These are phyloP conservation scores for Heliamphora pulchella DNA, from an alignment of 179 eudicot genomes.

Conservation along the genomic window DNA sequence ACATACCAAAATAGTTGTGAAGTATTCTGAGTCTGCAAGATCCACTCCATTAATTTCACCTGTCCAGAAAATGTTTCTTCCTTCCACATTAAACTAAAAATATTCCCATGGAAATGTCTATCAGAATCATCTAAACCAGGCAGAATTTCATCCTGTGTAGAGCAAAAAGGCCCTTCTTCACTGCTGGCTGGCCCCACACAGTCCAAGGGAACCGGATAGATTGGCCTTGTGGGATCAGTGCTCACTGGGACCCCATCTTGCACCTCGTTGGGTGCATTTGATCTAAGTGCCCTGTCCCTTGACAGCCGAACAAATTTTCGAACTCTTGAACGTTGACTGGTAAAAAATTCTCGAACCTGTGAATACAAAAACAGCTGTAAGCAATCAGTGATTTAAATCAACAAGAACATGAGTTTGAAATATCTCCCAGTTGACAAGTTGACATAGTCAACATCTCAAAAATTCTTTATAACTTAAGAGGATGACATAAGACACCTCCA, in stretches of 20 bases:
- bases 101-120: slow-evolving; percentile 53
- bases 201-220: slow-evolving; percentile 59
- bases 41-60: slow-evolving; percentile 87
- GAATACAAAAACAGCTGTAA: slow-evolving; percentile 8
- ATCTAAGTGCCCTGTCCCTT: slow-evolving; percentile 52
- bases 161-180: slow-evolving; percentile 63
- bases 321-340: slow-evolving; percentile 70
- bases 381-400: neutral
- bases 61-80: slow-evolving; percentile 86
- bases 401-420: neutral
- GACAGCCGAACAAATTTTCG: slow-evolving; percentile 65
- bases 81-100: slow-evolving; percentile 65
- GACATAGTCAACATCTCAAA: neutral
- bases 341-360: slow-evolving; percentile 80
- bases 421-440: neutral
- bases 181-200: slow-evolving; percentile 41
- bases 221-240: slow-evolving; percentile 33
- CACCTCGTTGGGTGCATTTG: slow-evolving; percentile 27
- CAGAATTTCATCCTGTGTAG: slow-evolving; percentile 47
- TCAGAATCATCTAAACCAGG: slow-evolving; percentile 60
- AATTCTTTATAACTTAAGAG: neutral
- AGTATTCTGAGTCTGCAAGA: slow-evolving; percentile 63
- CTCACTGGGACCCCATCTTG: slow-evolving; percentile 35
- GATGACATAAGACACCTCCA: neutral
- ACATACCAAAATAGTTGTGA: slow-evolving; percentile 63